phyloP scores from a whole-genome alignment of 176 grass and related monocot genomes.

The Saccharum officinarum region DNA sequence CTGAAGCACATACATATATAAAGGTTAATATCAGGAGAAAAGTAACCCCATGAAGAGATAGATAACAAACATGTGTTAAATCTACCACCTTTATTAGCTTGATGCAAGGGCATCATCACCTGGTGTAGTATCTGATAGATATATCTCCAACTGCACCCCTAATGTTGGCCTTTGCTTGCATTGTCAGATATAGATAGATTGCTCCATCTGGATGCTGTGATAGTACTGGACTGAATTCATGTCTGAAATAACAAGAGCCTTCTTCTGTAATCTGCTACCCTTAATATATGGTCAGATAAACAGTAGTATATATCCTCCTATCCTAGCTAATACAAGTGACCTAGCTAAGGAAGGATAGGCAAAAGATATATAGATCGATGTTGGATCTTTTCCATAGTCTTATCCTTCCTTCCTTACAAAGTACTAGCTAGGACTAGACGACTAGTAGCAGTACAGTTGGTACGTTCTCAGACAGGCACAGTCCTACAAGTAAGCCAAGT shows the following conservation, averaged over 20 bases:
- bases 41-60: not conserved
- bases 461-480: not conserved
- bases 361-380: not conserved
- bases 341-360: not conserved
- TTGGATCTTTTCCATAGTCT: not conserved
- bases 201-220: not conserved
- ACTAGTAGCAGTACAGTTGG: not conserved
- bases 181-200: not conserved
- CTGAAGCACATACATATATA: no score
- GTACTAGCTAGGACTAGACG: not conserved
- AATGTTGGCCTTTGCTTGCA: not conserved
- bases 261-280: not conserved
- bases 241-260: not conserved
- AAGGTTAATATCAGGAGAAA: conserved; percentile 1
- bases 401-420: not conserved
- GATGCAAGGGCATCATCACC: not conserved
- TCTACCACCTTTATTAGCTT: not conserved
- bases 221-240: not conserved
- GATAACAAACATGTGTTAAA: not conserved
- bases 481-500: not conserved
- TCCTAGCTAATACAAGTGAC: not conserved
- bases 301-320: not conserved
- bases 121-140: not conserved
- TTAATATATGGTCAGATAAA: not conserved
- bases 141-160: conserved; percentile 7